Conservation (phyloP, 371 early-diverging fungal genomes). For the Mortierella sp. region DNA sequence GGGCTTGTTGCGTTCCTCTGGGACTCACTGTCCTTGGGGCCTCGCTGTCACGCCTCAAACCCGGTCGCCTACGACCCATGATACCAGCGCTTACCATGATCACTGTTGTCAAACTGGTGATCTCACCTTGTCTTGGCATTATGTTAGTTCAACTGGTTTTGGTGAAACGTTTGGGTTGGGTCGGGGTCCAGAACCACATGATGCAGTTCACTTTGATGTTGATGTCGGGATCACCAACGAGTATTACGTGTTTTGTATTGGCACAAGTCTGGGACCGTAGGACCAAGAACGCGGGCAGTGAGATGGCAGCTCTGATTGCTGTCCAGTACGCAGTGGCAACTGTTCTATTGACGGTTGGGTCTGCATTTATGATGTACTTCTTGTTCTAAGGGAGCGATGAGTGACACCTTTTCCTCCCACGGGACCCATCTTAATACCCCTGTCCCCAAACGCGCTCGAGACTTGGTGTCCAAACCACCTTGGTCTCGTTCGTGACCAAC, state of each 20-base stretch:
- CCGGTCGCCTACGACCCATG: constrained; percentile 53
- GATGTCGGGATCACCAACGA: constrained; percentile 53
- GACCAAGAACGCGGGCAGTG: constrained; percentile 45
- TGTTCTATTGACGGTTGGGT: constrained; percentile 33
- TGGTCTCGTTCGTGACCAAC: no score
- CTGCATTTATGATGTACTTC: constrained; percentile 49
- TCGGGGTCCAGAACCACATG: constrained; percentile 57
- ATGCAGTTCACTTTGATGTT: constrained; percentile 66
- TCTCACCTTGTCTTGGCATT: constrained; percentile 60
- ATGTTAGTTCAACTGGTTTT: constrained; percentile 42
- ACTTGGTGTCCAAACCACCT: no score
- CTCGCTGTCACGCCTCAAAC: constrained; percentile 60
- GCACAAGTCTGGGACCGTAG: constrained; percentile 55
- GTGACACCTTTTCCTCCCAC: not conserved
- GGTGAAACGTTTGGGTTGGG: constrained; percentile 25
- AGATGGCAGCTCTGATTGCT: constrained; percentile 53
- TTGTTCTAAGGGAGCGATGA: constrained; percentile 27
- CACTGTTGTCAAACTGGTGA: constrained; percentile 54
- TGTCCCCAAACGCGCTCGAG: no score
- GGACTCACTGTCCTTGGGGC: constrained; percentile 64
- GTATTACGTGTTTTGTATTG: constrained; percentile 53
- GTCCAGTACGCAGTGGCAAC: constrained; percentile 50
- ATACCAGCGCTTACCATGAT: constrained; percentile 34
- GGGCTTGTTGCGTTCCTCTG: constrained; percentile 61
- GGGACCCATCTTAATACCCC: not conserved